Base-by-base conservation (phyloP, 108 stramenopile genomes). In the Epithemia pelagica region DNA sequence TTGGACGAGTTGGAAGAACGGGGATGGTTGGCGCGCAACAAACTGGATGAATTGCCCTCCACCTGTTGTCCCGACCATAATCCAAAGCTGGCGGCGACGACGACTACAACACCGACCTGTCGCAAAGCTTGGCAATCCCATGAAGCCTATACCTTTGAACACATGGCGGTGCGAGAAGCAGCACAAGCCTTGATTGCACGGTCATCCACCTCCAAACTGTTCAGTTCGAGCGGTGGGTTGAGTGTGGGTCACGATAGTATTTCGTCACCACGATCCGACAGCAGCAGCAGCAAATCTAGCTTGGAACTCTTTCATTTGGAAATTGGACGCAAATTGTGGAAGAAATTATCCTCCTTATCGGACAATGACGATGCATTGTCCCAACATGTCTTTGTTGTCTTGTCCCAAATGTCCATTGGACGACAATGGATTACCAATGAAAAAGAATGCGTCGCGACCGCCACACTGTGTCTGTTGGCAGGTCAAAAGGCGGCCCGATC, bases 311-410 rank as follows among this genome's bases (percentile, higher is more conserved):
- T 78, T 37, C 83, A 85, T 32, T 64, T 82, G 15, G 74, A 79
- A 21, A 70, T 85, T 66, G 84, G 81, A 22, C 70, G 78, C 2
- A 64, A 74, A n/a, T 58, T 85, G 3, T 75, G 75, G 56, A 66
- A 66, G 61, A 64, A 63, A 21, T 54, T 79, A 15, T 46, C 37
- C 10, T 46, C 37, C 37, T 15, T 5, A 15, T 46, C 37, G 10
- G n/a, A n/a, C 26, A 65, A 63, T 2, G 55, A 73, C 2, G 59
- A 74, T 21, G 78, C 75, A 54, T 51, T 75, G 30, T 68, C 77
- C 10, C 20, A 58, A 15, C 57, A 78, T 29, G 28, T 86, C 3
- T 79, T 74, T 73, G 56, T 69, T 15, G 67, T 86, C 25, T 63
- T 82, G 28, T 71, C 75, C 18, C 81, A 82, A 10, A 66, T 86